Evolutionary conservation across 495 filamentous ascomycete species (phyloP), one percentile per base, ranked within the genome.

Genomic region (Aspergillus carlsbadensis): DNA sequence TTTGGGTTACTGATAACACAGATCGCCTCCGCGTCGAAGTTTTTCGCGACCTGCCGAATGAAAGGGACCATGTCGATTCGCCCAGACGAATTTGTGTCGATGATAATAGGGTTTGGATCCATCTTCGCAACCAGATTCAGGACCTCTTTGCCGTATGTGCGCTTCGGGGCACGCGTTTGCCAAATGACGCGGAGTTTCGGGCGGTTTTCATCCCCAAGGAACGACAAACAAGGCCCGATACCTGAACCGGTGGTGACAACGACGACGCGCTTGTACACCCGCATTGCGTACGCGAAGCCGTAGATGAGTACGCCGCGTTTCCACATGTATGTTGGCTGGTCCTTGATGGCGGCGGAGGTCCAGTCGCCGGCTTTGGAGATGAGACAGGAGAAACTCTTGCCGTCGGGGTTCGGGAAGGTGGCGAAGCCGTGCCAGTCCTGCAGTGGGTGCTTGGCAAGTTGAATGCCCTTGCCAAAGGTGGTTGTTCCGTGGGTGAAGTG

Each of bases 341-440:
- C 72, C 50, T 73, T 65, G 70, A 92, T 91, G 22, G 79, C 78
- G 37, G 78, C 71, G 34, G 73, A 67, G 10, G 90, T 95, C 88
- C 89, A 95, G 77, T 93, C 89, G n/a, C 90, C 90, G 1, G 89
- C 90, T 63, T 88, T 86, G 56, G 87, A 90, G 42, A 93, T 74
- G 40, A 94, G 73, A 50, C 88, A 74, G 15, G 85, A 90, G 68
- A 88, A 91, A 45, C 61, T 64, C 52, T 77, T 57, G 51, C 65
- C 54, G 13, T 65, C 61, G 6, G 67, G 70, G 52, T 78, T 72
- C 5, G 73, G 83, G 62, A 94, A 89, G 20, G 86, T 87, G 17
- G 89, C 90, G 60, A 95, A 95, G 7, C 86, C 81, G 71, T 95
- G 90, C 81, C 87, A 91, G 75, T 95, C 90, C 11, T 75, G 80